These are phyloP conservation scores for Solanum lycopersicoides DNA, from an alignment of 257 asterid species.

Conservation along the genomic window DNA sequence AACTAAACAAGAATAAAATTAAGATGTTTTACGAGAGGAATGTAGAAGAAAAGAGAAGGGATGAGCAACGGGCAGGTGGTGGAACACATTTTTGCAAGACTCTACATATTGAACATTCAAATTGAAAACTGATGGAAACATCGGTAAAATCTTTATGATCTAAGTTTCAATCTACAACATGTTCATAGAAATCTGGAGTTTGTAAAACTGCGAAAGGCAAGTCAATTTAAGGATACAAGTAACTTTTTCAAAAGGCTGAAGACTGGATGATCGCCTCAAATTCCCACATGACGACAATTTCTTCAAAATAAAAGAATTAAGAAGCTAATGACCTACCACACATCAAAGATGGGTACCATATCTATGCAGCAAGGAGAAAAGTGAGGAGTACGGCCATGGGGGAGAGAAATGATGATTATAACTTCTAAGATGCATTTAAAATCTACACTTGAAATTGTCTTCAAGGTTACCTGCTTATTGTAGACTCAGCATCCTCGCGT, in stretches of 20 bases:
- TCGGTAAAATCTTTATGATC: not conserved
- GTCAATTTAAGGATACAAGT: not conserved
- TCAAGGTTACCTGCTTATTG: conserved; percentile 47
- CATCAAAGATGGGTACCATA: not conserved
- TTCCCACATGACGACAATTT: not conserved
- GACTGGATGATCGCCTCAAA: not conserved
- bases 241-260: not conserved
- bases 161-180: not conserved
- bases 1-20: not conserved
- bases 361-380: not conserved
- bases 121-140: not conserved
- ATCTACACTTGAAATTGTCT: not conserved
- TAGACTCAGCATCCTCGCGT: conserved; percentile 69
- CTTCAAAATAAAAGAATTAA: not conserved
- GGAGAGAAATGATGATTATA: not conserved
- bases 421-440: not conserved
- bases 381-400: not conserved
- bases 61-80: not conserved
- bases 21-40: not conserved
- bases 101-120: not conserved
- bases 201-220: not conserved
- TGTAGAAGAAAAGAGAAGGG: not conserved
- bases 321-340: not conserved
- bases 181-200: not conserved
- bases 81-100: not conserved